Percentiles rank a stretch among this genome's conserved stretches.
phyloP scores from a whole-genome alignment of 2,329 filamentous ascomycete species.

The Epichloe brachyelytri region DNA sequence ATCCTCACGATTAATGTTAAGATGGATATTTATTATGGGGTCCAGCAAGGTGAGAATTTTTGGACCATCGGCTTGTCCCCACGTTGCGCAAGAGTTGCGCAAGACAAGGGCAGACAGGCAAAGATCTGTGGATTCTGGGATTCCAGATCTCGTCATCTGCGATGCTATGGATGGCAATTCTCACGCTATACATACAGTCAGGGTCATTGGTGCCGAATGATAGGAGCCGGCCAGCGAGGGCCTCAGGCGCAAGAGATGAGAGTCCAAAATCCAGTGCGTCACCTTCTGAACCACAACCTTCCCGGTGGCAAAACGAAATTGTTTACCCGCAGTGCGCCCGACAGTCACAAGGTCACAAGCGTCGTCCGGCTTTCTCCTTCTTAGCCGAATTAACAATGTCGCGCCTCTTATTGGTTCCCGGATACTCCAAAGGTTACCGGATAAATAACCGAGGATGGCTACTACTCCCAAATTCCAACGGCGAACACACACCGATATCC shows the following conservation, averaged over 20 bases:
- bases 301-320: background rate
- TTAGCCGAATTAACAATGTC: slow-evolving; percentile 20
- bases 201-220: no score
- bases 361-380: slow-evolving; percentile 15
- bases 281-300: background rate
- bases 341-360: background rate
- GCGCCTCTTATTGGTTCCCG: slow-evolving; percentile 7
- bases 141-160: background rate
- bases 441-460: slow-evolving; percentile 10
- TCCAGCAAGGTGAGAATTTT: background rate
- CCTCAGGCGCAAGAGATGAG: no score
- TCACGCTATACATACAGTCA: no score
- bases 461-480: slow-evolving; percentile 3
- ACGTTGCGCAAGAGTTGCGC: background rate
- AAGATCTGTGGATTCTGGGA: background rate
- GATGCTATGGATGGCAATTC: background rate
- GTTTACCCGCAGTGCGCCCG: slow-evolving; percentile 4
- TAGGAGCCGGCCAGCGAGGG: no score
- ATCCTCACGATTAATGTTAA: background rate
- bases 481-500: slow-evolving; percentile 1
- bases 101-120: background rate
- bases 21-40: background rate
- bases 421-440: slow-evolving; percentile 1
- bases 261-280: background rate
- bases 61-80: background rate